Conservation (phyloP, 306 rosid genomes). For the Acacia melanoxylon region DNA sequence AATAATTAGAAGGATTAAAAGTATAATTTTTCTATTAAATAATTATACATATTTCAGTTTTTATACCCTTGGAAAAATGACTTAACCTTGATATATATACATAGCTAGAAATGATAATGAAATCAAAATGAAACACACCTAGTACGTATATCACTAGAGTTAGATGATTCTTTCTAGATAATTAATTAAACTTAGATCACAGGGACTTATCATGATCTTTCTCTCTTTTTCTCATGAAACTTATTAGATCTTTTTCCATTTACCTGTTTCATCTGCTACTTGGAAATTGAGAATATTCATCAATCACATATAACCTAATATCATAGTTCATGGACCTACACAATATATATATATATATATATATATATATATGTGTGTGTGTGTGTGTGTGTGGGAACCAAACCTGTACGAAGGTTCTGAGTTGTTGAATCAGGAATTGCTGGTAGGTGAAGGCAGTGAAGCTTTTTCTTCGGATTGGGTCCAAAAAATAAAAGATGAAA, state of each 20-base stretch:
- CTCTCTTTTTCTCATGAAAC: background rate
- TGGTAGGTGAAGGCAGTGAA: slow-evolving; percentile 44
- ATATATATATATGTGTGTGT: background rate
- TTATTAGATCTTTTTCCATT: background rate
- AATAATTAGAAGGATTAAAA: no score
- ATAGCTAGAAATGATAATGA: no score
- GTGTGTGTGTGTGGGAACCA: background rate
- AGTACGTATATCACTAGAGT: background rate
- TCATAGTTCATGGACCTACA: background rate
- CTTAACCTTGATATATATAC: no score
- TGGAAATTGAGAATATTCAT: background rate
- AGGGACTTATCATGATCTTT: background rate
- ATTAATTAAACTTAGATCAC: background rate
- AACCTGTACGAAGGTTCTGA: slow-evolving; percentile 59
- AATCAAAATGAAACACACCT: background rate
- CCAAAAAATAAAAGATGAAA: slow-evolving; percentile 57
- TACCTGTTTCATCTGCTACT: background rate
- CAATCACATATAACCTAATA: background rate
- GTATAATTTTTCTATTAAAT: no score
- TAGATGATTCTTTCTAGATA: background rate
- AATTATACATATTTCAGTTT: no score
- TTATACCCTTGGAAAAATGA: no score
- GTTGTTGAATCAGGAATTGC: slow-evolving; percentile 52
- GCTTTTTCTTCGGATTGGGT: slow-evolving; percentile 44
- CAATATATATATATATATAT: no score